Evolutionary conservation across 345 rosid genomes (phyloP), one percentile per base, ranked within the genome.

Genomic region (Salix arbutifolia): DNA sequence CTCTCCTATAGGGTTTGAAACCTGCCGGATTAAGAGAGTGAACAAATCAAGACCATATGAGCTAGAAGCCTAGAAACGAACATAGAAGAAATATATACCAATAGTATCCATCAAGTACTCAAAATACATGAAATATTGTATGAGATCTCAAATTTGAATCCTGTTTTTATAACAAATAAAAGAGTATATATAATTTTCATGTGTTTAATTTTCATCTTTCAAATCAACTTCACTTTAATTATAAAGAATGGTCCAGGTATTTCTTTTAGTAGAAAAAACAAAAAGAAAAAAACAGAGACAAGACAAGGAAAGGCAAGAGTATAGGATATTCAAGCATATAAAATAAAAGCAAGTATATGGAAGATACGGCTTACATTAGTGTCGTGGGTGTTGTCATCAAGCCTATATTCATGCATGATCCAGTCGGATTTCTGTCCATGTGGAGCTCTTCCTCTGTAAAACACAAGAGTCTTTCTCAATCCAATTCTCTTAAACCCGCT

Each of bases 401-500:
- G 96, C 75, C 98, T 85, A 69, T 93, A 96, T 70, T 96, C 99
- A 71, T 96, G 99, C 99, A 96, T 96, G 82, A 96, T 93, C 99
- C 99, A 96, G 72, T 96, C 98, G 0, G 98, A 93, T 85, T 96
- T 96, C 79, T 92, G 94, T 7, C 99, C 99, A 21, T 90, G 99
- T 0, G 98, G 99, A 69, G 99, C 99, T 82, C 99, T 80, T 65
- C 99, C 99, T 75, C 87, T 88, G 77, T 96, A 96, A 70, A 96
- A 96, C 26, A 96, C 98, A 1, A 96, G 86, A 3, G 99, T 96
- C 90, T 96, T 96, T 77, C 98, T 90, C 79, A 92, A 74, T 18
- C 99, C 99, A 67, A 96, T 96, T 76, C 96, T 86, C 65, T 76
- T 81, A 60, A 85, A 84, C 9, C 94, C 84, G 38, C 96, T 88